These are phyloP conservation scores for Aspergillus brunneoviolaceus DNA, from an alignment of 2,329 filamentous ascomycete genomes.

Conservation along the genomic window DNA sequence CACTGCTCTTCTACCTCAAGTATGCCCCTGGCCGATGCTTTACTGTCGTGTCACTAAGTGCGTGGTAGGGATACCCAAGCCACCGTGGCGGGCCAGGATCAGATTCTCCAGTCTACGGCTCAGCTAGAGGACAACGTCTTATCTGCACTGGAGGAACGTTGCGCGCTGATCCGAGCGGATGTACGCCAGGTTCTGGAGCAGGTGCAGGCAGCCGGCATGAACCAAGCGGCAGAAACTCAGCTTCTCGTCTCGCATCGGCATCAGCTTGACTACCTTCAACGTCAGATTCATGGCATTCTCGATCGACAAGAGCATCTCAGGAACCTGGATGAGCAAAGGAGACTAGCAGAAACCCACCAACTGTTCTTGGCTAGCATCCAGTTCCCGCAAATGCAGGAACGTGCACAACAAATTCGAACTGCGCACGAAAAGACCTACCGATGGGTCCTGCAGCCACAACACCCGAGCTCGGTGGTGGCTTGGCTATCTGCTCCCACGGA, in stretches of 20 bases:
- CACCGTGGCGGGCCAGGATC: not conserved
- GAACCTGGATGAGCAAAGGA: not conserved
- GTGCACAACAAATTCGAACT: not conserved
- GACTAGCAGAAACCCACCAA: not conserved
- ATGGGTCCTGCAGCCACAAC: not conserved
- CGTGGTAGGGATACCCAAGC: not conserved
- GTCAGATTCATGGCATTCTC: not conserved
- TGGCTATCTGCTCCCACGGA: not conserved
- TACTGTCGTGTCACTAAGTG: not conserved
- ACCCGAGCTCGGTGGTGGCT: not conserved
- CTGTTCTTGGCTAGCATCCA: not conserved
- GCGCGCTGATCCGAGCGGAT: not conserved
- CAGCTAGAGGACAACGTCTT: not conserved
- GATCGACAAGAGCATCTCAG: not conserved
- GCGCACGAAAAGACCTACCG: not conserved
- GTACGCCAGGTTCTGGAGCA: not conserved
- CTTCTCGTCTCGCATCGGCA: not conserved
- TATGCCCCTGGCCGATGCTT: not conserved
- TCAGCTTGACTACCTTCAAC: not conserved
- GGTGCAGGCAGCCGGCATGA: not conserved
- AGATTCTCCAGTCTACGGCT: not conserved
- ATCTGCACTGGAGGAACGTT: not conserved
- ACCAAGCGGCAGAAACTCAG: not conserved
- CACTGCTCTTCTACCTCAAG: not conserved
- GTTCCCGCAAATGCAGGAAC: not conserved